A percentile compares a stretch with the other conserved stretches of the same genome.
Evolutionary conservation across 2,329 filamentous ascomycete genomes (phyloP).

Genomic region (Apiospora hydei): DNA sequence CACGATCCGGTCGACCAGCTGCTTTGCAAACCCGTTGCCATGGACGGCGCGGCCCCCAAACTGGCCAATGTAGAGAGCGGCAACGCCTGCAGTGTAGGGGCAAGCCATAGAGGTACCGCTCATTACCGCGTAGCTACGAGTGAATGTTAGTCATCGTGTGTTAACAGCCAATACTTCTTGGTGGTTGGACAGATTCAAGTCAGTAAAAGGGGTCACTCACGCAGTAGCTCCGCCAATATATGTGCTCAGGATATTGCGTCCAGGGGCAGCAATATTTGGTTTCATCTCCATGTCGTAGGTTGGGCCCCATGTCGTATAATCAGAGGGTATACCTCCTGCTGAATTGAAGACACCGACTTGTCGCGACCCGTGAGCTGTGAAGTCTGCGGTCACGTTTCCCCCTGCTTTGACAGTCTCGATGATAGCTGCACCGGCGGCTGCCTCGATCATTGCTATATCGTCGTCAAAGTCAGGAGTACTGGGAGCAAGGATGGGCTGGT

Average conservation of each 20-base stretch:
- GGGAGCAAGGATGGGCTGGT: constrained; percentile 31
- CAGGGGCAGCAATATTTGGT: constrained; percentile 51
- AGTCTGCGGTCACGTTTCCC: constrained; percentile 38
- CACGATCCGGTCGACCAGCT: constrained; percentile 40
- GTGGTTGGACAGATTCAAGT: not conserved
- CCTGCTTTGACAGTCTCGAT: constrained; percentile 36
- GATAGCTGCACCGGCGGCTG: constrained; percentile 34
- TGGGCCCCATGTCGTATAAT: constrained; percentile 52
- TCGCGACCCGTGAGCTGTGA: constrained; percentile 33
- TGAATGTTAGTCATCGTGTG: not conserved
- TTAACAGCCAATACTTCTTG: not conserved
- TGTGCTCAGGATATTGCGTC: constrained; percentile 53
- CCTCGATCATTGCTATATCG: constrained; percentile 32
- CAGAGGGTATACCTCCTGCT: constrained; percentile 44
- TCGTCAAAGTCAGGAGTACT: constrained; percentile 27
- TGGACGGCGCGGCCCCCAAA: constrained; percentile 40
- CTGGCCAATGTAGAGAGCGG: constrained; percentile 43
- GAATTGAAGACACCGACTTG: constrained; percentile 33
- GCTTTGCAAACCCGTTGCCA: constrained; percentile 38
- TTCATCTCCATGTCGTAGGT: constrained; percentile 50
- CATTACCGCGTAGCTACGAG: constrained; percentile 41
- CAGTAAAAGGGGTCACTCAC: not conserved
- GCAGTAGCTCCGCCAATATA: constrained; percentile 40
- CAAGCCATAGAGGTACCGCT: constrained; percentile 57
- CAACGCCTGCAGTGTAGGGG: constrained; percentile 52